These are phyloP conservation scores for Hirsutella thompsonii DNA, from an alignment of 2,329 filamentous ascomycete genomes.

Conservation along the genomic window DNA sequence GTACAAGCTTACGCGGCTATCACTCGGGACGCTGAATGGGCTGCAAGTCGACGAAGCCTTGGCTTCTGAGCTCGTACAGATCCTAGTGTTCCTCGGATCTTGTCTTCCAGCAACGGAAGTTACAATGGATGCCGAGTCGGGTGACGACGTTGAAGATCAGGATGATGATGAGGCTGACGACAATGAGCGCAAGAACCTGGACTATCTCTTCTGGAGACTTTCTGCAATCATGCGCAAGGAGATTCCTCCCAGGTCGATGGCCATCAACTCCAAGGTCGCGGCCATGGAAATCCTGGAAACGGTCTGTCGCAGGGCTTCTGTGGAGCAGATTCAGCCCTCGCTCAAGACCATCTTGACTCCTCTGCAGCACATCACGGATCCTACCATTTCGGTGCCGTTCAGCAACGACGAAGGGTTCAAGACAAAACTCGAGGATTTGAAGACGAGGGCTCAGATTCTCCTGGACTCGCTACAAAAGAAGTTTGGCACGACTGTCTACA, in stretches of 20 bases:
- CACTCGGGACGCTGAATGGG: conserved; percentile 43
- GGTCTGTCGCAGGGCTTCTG: conserved; percentile 49
- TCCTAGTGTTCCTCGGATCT: conserved; percentile 68
- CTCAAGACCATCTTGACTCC: conserved; percentile 46
- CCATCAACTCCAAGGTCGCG: conserved; percentile 61
- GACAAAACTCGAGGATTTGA: conserved; percentile 55
- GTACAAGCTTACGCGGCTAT: conserved; percentile 39
- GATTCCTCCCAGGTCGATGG: conserved; percentile 45
- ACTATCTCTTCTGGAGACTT: conserved; percentile 68
- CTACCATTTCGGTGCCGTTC: conserved; percentile 57
- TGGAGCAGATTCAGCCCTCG: conserved; percentile 44
- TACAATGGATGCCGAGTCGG: conserved; percentile 24
- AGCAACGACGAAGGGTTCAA: conserved; percentile 60
- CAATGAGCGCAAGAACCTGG: conserved; percentile 32
- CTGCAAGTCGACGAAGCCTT: conserved; percentile 57
- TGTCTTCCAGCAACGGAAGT: conserved; percentile 26
- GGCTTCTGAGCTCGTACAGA: conserved; percentile 66
- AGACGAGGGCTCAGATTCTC: conserved; percentile 59
- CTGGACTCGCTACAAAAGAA: conserved; percentile 77
- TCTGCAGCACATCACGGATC: conserved; percentile 75
- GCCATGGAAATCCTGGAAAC: conserved; percentile 63
- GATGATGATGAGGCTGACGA: conserved; percentile 30
- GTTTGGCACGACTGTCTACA: conserved; percentile 68
- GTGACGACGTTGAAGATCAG: conserved; percentile 29
- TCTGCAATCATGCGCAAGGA: conserved; percentile 71